These are phyloP conservation scores for Rubia peregrina DNA, from an alignment of 305 asterid species.

Conservation along the genomic window DNA sequence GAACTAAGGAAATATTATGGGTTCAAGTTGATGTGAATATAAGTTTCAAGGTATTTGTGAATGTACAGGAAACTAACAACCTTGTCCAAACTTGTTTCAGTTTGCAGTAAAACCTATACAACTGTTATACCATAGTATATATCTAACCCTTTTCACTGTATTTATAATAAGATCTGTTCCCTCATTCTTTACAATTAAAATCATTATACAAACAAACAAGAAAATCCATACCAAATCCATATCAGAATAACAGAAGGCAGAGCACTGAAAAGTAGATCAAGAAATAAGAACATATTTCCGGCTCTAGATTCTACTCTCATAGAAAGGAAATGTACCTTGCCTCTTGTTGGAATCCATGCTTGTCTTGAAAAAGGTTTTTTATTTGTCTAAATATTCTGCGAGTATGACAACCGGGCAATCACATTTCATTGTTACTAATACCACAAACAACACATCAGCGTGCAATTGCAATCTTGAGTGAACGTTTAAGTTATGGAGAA, in stretches of 20 bases:
- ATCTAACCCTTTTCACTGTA: conserved; percentile 18
- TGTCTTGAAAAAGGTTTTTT: too few relatives aligned
- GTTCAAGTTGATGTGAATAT: too few relatives aligned
- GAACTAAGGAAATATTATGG: too few relatives aligned
- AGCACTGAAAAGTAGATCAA: conserved; percentile 55
- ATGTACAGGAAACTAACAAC: conserved; percentile 11
- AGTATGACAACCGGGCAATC: too few relatives aligned
- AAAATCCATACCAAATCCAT: background rate
- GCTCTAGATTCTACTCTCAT: too few relatives aligned
- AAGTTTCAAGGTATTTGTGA: background rate
- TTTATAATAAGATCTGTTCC: conserved; percentile 14
- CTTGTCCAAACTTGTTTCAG: background rate
- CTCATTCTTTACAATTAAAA: conserved; percentile 30
- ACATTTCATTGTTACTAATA: too few relatives aligned
- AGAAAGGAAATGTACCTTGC: too few relatives aligned
- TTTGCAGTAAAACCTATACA: conserved; percentile 12
- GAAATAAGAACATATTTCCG: background rate
- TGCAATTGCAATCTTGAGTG: too few relatives aligned
- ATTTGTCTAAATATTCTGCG: too few relatives aligned
- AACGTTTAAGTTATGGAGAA: too few relatives aligned
- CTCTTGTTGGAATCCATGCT: too few relatives aligned
- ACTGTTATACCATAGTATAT: background rate
- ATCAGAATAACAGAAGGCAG: conserved; percentile 71
- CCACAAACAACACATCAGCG: too few relatives aligned
- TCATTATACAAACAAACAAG: conserved; percentile 16